Evolutionary conservation across 768 basidiomycete species (phyloP).

Genomic region (Psilocybe cubensis): DNA sequence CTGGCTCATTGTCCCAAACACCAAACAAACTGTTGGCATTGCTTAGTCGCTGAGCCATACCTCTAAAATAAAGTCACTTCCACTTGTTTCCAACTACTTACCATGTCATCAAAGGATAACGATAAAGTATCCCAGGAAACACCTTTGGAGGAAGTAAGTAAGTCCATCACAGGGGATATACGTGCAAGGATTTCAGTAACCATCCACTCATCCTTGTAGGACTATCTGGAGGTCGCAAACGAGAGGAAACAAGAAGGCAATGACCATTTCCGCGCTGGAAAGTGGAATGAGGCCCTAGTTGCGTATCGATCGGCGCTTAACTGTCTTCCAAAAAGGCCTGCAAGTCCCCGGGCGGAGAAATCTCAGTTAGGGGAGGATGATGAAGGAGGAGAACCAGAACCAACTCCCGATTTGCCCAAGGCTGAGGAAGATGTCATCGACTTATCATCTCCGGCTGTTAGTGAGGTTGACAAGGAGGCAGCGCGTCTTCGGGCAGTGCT

Average conservation of each 20-base stretch:
- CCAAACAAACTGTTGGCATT: too few species aligned
- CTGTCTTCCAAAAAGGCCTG: conserved; percentile 56
- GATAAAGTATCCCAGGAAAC: background rate
- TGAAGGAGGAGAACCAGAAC: background rate
- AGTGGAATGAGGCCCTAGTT: conserved; percentile 73
- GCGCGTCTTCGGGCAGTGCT: conserved; percentile 59
- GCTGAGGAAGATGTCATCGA: conserved; percentile 14
- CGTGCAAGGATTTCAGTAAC: background rate
- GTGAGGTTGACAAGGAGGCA: conserved; percentile 19
- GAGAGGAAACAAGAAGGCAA: conserved; percentile 80
- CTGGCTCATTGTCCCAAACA: background rate
- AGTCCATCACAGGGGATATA: background rate
- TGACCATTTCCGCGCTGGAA: conserved; percentile 61
- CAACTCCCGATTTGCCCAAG: background rate
- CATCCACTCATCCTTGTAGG: conserved; percentile 10
- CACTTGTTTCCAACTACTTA: background rate
- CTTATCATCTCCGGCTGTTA: conserved; percentile 24
- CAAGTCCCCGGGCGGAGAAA: conserved; percentile 9
- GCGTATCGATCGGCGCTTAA: conserved; percentile 73
- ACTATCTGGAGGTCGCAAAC: conserved; percentile 43
- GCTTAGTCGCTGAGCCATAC: background rate
- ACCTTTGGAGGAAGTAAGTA: conserved; percentile 7
- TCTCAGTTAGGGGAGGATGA: conserved; percentile 3
- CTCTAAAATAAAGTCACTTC: background rate
- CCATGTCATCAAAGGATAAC: conserved; percentile 1